Percentiles rank a stretch among this genome's conserved stretches.
phyloP scores from a whole-genome alignment of 352 stramenopile species.

The Globisporangium spinosum region DNA sequence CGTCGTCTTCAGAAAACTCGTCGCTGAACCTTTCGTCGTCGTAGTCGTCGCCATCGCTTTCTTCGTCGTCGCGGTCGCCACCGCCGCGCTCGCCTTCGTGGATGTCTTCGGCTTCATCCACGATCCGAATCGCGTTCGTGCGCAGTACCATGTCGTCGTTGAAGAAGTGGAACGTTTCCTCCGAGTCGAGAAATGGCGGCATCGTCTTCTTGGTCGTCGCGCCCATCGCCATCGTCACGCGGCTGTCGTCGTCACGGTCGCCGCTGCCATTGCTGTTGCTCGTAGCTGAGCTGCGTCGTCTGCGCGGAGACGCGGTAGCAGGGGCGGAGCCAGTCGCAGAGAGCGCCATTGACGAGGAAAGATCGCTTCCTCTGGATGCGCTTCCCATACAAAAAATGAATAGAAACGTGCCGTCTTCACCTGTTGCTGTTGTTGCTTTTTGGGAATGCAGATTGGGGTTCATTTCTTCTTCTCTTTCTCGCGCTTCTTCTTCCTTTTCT shows the following conservation, averaged over 20 bases:
- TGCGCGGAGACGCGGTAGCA: background rate
- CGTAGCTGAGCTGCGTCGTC: conserved; percentile 10
- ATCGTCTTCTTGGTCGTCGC: conserved; percentile 14
- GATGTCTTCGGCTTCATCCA: conserved; percentile 18
- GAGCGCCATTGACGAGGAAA: conserved; percentile 3
- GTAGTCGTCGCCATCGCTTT: conserved; percentile 25
- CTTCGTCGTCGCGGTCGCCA: conserved; percentile 18
- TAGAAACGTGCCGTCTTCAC: background rate
- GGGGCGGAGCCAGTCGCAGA: background rate
- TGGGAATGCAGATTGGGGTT: background rate
- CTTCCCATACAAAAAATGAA: conserved; percentile 12
- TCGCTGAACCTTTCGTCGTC: conserved; percentile 27
- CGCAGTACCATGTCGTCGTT: conserved; percentile 53
- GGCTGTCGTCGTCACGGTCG: conserved; percentile 14
- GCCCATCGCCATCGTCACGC: background rate
- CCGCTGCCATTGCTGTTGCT: background rate
- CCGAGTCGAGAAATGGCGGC: conserved; percentile 39
- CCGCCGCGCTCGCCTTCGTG: conserved; percentile 14
- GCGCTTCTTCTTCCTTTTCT: background rate
- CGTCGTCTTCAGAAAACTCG: conserved; percentile 27
- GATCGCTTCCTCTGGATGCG: conserved; percentile 6
- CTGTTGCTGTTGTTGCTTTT: background rate
- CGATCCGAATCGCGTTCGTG: conserved; percentile 52
- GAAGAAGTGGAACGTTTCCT: conserved; percentile 70
- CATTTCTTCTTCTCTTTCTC: background rate